Evolutionary conservation across 1,284 basidiomycete genomes (phyloP), one percentile per base, ranked within the genome.

Genomic region (Sporisorium reilianum): DNA sequence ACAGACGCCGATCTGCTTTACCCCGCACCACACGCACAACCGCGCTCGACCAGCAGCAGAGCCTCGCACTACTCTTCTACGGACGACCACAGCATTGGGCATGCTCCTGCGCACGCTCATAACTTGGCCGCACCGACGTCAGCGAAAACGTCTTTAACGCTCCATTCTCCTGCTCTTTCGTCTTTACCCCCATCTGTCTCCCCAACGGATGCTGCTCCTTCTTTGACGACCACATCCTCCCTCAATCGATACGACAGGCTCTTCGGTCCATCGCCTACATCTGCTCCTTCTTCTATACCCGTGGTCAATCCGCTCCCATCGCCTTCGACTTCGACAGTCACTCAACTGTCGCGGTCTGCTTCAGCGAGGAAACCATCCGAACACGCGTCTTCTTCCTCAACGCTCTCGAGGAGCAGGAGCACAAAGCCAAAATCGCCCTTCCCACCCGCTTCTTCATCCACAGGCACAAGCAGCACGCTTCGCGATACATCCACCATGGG

Each of bases 391-490:
- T 23, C 49, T 2, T 8, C 62, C 8, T 16, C 56, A 5, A 53
- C 57, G 3, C 54, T 58, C 22, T 49, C 55, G 18, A 55, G 52
- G 38, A 50, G 64, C 25, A 65, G 42, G 23, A 60, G 55, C n/a
- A 64, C 51, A 6, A 64, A 64, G 11, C 14, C 49, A 1, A 41
- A 49, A 28, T 65, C 57, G 6, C 51, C 55, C 23, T 69, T 60
- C 20, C 71, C 71, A 11, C 71, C 71, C 5, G 65, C 71, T 14
- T 50, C 71, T 12, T n/a, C 66, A 2, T 74, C 71, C 5, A 74
- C 71, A 12, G 66, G 71, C 9, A 59, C 66, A 5, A 74, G 66
- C 59, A 64, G 54, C 51, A 41, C 48, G 0, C 58, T 53, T 18
- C 51, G 67, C 20, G 67, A 66, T 53, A 58, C 26, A 28, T 55